Base-by-base conservation (phyloP, 1,284 basidiomycete species). In the Salmacisia buchloeana region DNA sequence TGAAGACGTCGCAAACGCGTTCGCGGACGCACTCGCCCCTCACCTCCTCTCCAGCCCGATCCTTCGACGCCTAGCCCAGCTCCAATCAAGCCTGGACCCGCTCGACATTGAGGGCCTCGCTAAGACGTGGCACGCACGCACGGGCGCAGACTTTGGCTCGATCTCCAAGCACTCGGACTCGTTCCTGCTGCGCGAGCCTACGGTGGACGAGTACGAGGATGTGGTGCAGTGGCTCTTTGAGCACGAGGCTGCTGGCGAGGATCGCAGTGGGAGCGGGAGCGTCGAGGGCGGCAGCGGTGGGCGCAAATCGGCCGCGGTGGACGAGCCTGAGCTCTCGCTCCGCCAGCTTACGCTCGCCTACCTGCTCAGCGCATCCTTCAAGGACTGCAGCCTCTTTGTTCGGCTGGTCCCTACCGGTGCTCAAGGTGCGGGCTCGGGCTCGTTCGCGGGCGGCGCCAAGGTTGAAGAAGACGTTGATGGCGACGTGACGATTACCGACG, bases 351-450 rank as follows among this genome's bases (percentile, higher is more conserved):
- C 88, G 52, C 81, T 90, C 58, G 88, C 89, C 2, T 92, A 92
- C 77, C 82, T 91, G 35, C 86, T 97, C 54, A 90, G 90, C 9
- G 90, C 91, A n/a, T 90, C 89, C 12, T 92, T 97, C 85, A 97
- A 97, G 80, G 94, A 97, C 80, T 97, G 93, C 80, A 94, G 92
- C 1, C 80, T 97, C 63, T 89, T 97, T 67, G 74, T 93, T 41
- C 85, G 81, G 1, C 64, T 81, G 33, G 59, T 64, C 12, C 31
- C 60, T 58, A 33, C 49, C 25, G 7, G 25, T 39, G 15, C 34
- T 13, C n/a, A n/a, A n/a, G n/a, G n/a, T n/a, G n/a, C 21, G 0
- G 38, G n/a, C n/a, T 12, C 31, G 6, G 18, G 10, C 54, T 57
- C 21, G 35, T 35, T 52, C 25, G 25, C 59, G 45, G n/a, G 10